Conservation (phyloP, 192 early-diverging fungal species). For the Spizellomyces punctatus region DNA sequence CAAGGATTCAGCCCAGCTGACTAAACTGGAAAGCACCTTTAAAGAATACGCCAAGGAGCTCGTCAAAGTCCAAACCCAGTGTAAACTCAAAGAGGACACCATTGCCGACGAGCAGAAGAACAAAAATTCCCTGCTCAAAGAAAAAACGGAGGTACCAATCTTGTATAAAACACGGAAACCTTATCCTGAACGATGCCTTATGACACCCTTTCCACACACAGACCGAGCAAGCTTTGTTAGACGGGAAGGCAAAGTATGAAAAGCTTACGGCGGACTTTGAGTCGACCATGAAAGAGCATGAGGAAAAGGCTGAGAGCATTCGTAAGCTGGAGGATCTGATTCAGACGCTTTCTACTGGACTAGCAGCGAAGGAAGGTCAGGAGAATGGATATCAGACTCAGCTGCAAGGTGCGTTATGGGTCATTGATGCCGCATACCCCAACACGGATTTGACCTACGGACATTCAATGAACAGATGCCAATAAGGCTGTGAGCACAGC, state of each 20-base stretch:
- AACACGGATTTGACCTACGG: not conserved
- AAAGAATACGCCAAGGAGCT: constrained; percentile 80
- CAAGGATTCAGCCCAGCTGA: constrained; percentile 55
- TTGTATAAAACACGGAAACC: not conserved
- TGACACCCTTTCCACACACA: not conserved
- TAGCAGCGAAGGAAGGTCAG: constrained; percentile 87
- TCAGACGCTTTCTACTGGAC: constrained; percentile 90
- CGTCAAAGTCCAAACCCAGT: constrained; percentile 82
- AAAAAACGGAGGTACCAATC: constrained; percentile 36
- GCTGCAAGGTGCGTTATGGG: constrained; percentile 61
- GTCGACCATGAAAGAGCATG: constrained; percentile 51
- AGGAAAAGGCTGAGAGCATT: constrained; percentile 59
- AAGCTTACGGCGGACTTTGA: constrained; percentile 49
- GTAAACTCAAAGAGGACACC: constrained; percentile 75
- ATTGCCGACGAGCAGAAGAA: constrained; percentile 73
- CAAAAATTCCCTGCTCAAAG: constrained; percentile 36
- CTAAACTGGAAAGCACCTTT: constrained; percentile 68
- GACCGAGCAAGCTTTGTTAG: constrained; percentile 33
- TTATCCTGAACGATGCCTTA: not conserved
- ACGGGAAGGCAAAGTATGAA: constrained; percentile 22
- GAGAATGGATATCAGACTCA: constrained; percentile 97
- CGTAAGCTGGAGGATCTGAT: constrained; percentile 79
- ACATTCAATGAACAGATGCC: constrained; percentile 13
- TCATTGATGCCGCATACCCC: not conserved
- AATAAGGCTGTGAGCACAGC: constrained; percentile 25